A percentile compares a stretch with the other conserved stretches of the same genome.
Conservation (phyloP, 2,329 filamentous ascomycete genomes). For the Alternaria metachromatica region DNA sequence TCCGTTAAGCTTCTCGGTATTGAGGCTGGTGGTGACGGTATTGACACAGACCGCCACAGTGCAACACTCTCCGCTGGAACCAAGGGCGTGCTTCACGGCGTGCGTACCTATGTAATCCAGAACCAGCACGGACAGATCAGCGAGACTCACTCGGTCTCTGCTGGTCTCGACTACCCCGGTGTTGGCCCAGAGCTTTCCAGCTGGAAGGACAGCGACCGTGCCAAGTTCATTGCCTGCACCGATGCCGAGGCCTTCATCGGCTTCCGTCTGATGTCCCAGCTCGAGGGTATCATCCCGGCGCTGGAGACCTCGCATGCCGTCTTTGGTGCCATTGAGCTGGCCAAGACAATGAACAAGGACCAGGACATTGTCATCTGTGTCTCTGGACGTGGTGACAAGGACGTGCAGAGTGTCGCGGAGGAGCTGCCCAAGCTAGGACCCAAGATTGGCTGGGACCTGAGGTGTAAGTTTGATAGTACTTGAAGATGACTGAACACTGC, state of each 20-base stretch:
- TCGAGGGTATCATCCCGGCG: constrained; percentile 96
- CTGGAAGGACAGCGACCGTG: constrained; percentile 91
- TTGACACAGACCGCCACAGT: constrained; percentile 84
- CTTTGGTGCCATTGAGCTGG: constrained; percentile 85
- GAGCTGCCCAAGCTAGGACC: constrained; percentile 88
- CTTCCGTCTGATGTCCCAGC: constrained; percentile 82
- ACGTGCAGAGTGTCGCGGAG: constrained; percentile 97
- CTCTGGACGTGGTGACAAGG: constrained; percentile 94
- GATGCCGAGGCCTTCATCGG: constrained; percentile 89
- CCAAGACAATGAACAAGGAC: constrained; percentile 88
- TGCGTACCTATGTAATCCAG: constrained; percentile 94
- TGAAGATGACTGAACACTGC: constrained; percentile 3
- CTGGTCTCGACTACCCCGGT: constrained; percentile 95
- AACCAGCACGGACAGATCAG: constrained; percentile 90
- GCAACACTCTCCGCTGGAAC: constrained; percentile 86
- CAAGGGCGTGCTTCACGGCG: constrained; percentile 94
- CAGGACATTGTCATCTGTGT: constrained; percentile 94
- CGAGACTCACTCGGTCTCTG: constrained; percentile 95
- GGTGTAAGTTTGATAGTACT: constrained; percentile 49
- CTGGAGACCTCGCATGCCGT: constrained; percentile 93
- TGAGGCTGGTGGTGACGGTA: constrained; percentile 91
- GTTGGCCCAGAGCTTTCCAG: constrained; percentile 89
- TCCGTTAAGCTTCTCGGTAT: constrained; percentile 90
- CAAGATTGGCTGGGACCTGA: constrained; percentile 77
- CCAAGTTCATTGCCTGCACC: constrained; percentile 88